Conservation (phyloP, 257 asterid genomes). For the Nicotiana tabacum region DNA sequence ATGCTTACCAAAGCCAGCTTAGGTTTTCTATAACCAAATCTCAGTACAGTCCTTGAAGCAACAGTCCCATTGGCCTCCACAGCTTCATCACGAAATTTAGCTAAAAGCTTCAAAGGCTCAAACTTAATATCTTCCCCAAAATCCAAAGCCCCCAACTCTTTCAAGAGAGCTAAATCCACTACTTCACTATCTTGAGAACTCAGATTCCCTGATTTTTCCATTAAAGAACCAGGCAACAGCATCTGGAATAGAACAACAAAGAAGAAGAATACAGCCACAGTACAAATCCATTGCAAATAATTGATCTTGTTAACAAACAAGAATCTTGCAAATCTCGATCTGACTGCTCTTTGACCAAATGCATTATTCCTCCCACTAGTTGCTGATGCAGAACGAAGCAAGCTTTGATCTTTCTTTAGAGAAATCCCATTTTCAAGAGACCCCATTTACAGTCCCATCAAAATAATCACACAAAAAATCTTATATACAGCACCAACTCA, state of each 20-base stretch:
- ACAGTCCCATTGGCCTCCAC: constrained; percentile 29
- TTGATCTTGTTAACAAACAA: constrained; percentile 50
- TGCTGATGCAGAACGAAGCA: constrained; percentile 42
- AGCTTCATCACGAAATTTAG: constrained; percentile 46
- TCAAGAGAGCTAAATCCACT: constrained; percentile 43
- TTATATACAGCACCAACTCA: neutral
- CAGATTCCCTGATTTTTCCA: constrained; percentile 36
- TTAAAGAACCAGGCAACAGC: constrained; percentile 49
- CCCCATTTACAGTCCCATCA: constrained; percentile 77
- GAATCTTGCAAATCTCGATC: constrained; percentile 83
- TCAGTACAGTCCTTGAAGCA: constrained; percentile 36
- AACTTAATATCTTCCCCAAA: constrained; percentile 72
- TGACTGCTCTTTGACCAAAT: constrained; percentile 42
- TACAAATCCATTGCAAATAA: constrained; percentile 50
- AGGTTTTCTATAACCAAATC: constrained; percentile 65
- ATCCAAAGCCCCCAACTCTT: constrained; percentile 46
- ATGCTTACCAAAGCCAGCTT: constrained; percentile 71
- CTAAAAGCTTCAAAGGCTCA: constrained; percentile 46
- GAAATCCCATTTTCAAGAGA: constrained; percentile 56
- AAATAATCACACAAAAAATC: neutral
- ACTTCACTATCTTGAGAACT: constrained; percentile 20
- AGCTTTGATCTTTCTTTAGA: constrained; percentile 44
- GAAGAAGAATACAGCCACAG: constrained; percentile 54
- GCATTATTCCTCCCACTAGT: constrained; percentile 14
- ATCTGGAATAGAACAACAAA: constrained; percentile 56